Evolutionary conservation across 495 filamentous ascomycete genomes (phyloP).

Genomic region (Terfezia claveryi): DNA sequence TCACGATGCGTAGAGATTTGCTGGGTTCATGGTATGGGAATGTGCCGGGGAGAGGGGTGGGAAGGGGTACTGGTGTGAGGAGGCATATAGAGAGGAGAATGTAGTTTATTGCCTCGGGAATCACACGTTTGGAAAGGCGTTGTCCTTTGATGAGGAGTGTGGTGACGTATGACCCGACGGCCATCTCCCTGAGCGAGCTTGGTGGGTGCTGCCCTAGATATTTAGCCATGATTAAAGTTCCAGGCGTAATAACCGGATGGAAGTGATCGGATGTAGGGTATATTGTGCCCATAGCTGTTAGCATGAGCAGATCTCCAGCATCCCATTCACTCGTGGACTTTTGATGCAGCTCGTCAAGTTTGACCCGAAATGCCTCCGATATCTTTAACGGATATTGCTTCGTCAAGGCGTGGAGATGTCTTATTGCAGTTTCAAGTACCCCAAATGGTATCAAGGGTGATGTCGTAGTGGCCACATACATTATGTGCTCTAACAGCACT

Average conservation of each 20-base stretch:
- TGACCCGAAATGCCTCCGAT: conserved; percentile 48
- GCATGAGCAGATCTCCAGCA: conserved; percentile 52
- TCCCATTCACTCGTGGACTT: conserved; percentile 35
- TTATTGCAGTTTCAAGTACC: conserved; percentile 43
- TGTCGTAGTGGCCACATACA: conserved; percentile 33
- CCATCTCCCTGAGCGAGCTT: conserved; percentile 37
- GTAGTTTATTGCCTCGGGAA: conserved; percentile 75
- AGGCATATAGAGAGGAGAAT: conserved; percentile 50
- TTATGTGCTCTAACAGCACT: conserved; percentile 57
- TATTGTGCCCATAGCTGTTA: conserved; percentile 62
- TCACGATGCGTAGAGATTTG: conserved; percentile 30
- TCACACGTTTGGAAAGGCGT: conserved; percentile 53
- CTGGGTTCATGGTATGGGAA: conserved; percentile 42
- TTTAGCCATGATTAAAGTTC: conserved; percentile 54
- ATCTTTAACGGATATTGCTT: conserved; percentile 61
- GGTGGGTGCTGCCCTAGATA: conserved; percentile 64
- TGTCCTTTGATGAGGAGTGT: conserved; percentile 67
- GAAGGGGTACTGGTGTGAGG: conserved; percentile 33
- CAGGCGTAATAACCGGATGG: conserved; percentile 77
- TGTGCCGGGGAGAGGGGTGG: conserved; percentile 22
- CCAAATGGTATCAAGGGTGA: conserved; percentile 25
- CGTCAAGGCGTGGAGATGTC: conserved; percentile 68
- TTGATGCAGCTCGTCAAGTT: conserved; percentile 42
- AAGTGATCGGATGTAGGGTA: conserved; percentile 96
- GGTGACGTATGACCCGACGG: conserved; percentile 52